phyloP scores from a whole-genome alignment of 768 basidiomycete species.

The Kwoniella botswanensis region DNA sequence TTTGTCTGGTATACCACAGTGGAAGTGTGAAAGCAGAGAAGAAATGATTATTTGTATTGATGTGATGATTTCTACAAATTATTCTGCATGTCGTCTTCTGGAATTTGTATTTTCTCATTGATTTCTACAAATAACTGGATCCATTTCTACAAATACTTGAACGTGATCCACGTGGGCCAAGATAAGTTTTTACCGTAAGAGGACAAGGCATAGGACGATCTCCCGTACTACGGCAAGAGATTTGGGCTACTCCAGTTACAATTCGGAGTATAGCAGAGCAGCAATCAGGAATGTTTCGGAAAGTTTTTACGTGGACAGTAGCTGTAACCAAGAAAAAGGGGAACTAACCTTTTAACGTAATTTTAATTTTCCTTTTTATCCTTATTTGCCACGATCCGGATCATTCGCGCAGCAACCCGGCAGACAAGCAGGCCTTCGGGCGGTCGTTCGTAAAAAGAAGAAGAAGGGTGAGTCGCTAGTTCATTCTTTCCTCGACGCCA shows the following conservation, averaged over 20 bases:
- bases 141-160: neutral
- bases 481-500: neutral
- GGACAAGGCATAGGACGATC: neutral
- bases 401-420: neutral
- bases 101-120: neutral
- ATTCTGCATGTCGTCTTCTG: neutral
- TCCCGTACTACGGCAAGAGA: neutral
- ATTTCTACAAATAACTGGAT: no score
- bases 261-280: neutral
- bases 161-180: neutral
- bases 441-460: neutral
- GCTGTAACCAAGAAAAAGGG: neutral
- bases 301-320: neutral
- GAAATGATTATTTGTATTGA: neutral
- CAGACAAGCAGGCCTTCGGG: no score
- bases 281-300: neutral
- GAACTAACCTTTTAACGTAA: neutral
- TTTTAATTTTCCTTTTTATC: neutral
- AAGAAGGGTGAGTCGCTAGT: neutral
- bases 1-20: no score
- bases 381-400: neutral
- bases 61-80: constrained; percentile 6
- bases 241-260: neutral
- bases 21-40: no score
- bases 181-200: neutral